Conservation (phyloP, 2,329 filamentous ascomycete genomes). For the Alternaria sp. region DNA sequence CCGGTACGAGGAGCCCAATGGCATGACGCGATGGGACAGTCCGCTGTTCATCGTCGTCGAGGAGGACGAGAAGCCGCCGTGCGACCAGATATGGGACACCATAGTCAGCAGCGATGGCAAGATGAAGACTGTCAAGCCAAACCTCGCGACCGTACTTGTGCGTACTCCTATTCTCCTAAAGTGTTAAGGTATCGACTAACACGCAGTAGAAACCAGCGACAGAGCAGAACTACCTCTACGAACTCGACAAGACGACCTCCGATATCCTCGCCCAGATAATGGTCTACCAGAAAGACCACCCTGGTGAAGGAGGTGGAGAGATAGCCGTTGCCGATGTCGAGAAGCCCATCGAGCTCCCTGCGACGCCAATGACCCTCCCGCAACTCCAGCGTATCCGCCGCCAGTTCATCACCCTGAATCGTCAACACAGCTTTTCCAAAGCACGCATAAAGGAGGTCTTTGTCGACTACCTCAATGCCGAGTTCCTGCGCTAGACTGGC, state of each 20-base stretch:
- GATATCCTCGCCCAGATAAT: constrained; percentile 74
- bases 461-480: constrained; percentile 48
- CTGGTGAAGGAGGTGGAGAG: constrained; percentile 66
- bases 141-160: constrained; percentile 74
- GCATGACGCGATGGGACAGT: constrained; percentile 84
- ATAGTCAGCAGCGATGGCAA: constrained; percentile 67
- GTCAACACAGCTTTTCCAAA: constrained; percentile 63
- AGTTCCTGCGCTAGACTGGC: constrained; percentile 40
- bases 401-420: constrained; percentile 78
- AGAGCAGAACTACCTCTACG: constrained; percentile 76
- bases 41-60: constrained; percentile 80
- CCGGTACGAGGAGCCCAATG: constrained; percentile 84
- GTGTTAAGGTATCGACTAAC: constrained; percentile 9
- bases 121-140: constrained; percentile 72
- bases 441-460: constrained; percentile 47
- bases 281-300: constrained; percentile 70
- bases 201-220: constrained; percentile 61
- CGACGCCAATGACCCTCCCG: constrained; percentile 70
- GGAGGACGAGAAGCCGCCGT: constrained; percentile 73
- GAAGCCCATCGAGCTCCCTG: constrained; percentile 69
- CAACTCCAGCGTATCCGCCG: constrained; percentile 79
- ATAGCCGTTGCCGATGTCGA: constrained; percentile 62
- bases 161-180: constrained; percentile 13
- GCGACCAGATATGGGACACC: constrained; percentile 76
- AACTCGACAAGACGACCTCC: constrained; percentile 79